Percentiles rank a stretch among this genome's conserved stretches.
These are phyloP conservation scores for Cylindrotheca fusiformis DNA, from an alignment of 108 stramenopile genomes.

Conservation along the genomic window DNA sequence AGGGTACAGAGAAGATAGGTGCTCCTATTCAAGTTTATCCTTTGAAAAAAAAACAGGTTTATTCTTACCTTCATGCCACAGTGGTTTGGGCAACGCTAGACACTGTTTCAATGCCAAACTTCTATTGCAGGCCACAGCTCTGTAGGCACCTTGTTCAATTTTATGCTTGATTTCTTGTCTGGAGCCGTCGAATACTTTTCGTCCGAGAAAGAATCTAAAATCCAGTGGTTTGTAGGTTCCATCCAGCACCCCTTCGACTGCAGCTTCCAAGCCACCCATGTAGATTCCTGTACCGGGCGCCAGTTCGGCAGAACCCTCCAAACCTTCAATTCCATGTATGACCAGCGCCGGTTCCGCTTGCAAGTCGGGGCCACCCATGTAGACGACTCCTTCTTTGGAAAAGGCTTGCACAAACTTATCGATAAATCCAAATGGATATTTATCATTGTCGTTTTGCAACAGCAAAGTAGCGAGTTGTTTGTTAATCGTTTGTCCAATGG, in stretches of 20 bases:
- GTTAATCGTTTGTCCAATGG: slow-evolving; percentile 66
- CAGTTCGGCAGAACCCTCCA: slow-evolving; percentile 68
- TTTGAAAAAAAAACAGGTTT: neutral
- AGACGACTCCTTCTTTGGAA: slow-evolving; percentile 54
- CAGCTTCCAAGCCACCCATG: slow-evolving; percentile 65
- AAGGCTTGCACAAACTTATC: slow-evolving; percentile 43
- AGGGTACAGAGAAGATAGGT: neutral
- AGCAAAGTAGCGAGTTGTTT: slow-evolving; percentile 56
- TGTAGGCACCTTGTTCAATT: slow-evolving; percentile 53
- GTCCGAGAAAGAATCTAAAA: slow-evolving; percentile 79
- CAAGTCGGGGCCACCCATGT: slow-evolving; percentile 67
- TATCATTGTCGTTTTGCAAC: slow-evolving; percentile 34
- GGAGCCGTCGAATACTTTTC: slow-evolving; percentile 32
- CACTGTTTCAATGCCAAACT: slow-evolving; percentile 81
- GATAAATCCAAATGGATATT: neutral
- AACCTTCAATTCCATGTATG: slow-evolving; percentile 64
- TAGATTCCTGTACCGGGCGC: slow-evolving; percentile 64
- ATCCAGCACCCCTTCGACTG: slow-evolving; percentile 60
- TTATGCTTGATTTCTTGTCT: slow-evolving; percentile 38
- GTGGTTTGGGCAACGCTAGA: slow-evolving; percentile 70
- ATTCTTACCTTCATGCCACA: slow-evolving; percentile 68
- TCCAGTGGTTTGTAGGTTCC: slow-evolving; percentile 72
- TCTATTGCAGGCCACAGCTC: slow-evolving; percentile 72
- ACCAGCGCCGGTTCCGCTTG: slow-evolving; percentile 62
- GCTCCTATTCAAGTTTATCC: too few species aligned